These are phyloP conservation scores for Pisolithus marmoratus DNA, from an alignment of 768 basidiomycete genomes.

Conservation along the genomic window DNA sequence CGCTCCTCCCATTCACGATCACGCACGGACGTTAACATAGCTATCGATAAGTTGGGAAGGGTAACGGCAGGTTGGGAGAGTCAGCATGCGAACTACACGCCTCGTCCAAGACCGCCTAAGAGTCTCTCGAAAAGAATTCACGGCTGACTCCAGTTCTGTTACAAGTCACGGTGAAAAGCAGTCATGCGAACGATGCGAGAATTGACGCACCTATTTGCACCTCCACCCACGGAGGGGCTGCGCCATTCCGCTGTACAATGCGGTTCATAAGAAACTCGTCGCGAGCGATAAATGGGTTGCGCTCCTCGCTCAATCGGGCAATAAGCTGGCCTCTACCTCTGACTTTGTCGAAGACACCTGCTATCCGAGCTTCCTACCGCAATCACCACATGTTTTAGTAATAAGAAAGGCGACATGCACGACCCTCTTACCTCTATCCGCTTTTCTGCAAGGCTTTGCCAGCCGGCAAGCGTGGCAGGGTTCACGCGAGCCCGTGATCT, in stretches of 20 bases:
- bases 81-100: slow-evolving; percentile 61
- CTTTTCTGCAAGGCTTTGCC: slow-evolving; percentile 72
- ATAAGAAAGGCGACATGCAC: neutral
- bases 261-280: slow-evolving; percentile 86
- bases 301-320: slow-evolving; percentile 35
- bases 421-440: slow-evolving; percentile 60
- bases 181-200: neutral
- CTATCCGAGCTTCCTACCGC: slow-evolving; percentile 53
- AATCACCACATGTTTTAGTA: neutral
- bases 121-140: slow-evolving; percentile 56
- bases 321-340: slow-evolving; percentile 61
- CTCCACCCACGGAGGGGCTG: slow-evolving; percentile 83
- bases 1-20: slow-evolving; percentile 68
- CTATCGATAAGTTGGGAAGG: slow-evolving; percentile 31
- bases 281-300: slow-evolving; percentile 63
- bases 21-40: slow-evolving; percentile 40
- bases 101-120: slow-evolving; percentile 70
- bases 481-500: slow-evolving; percentile 32
- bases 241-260: slow-evolving; percentile 77
- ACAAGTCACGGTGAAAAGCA: slow-evolving; percentile 1
- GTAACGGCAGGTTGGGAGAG: slow-evolving; percentile 35
- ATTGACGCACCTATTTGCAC: slow-evolving; percentile 54
- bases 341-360: slow-evolving; percentile 67
- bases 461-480: slow-evolving; percentile 65
- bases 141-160: slow-evolving; percentile 61